Conservation (phyloP, 257 asterid species). For the Salvia splendens region DNA sequence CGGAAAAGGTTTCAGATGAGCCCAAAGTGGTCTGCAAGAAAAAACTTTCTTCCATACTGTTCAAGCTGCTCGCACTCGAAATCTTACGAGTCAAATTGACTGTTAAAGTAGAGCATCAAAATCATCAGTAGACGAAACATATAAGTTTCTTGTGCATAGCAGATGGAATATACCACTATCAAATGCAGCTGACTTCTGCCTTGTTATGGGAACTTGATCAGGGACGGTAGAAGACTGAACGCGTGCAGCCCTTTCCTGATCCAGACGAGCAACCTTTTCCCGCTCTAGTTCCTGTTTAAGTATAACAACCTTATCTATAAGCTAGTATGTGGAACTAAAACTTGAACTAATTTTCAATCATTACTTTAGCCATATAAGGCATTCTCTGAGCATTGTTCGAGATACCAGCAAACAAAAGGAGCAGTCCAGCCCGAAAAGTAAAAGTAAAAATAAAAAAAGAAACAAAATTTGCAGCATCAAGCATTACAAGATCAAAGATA, state of each 20-base stretch:
- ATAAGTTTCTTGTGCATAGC: conserved; percentile 12
- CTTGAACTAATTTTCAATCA: conserved; percentile 4
- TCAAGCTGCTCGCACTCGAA: conserved; percentile 87
- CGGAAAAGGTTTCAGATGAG: conserved; percentile 70
- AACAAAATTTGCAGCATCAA: conserved; percentile 9
- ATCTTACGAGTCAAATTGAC: conserved; percentile 73
- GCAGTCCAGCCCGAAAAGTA: background rate
- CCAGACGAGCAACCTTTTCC: conserved; percentile 86
- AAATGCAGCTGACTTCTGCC: conserved; percentile 63
- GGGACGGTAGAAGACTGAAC: conserved; percentile 55
- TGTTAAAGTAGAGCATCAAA: conserved; percentile 47
- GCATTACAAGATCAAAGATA: background rate
- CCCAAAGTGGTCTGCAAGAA: conserved; percentile 87
- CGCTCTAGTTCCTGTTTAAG: conserved; percentile 71
- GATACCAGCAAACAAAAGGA: background rate
- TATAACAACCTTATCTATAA: conserved; percentile 17
- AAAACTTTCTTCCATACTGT: conserved; percentile 97
- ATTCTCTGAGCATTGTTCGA: conserved; percentile 1
- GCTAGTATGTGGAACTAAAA: background rate
- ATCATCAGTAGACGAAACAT: conserved; percentile 12
- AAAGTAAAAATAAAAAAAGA: background rate
- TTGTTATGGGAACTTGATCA: conserved; percentile 59
- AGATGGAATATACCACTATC: conserved; percentile 68
- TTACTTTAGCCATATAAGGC: background rate
- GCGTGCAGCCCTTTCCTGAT: conserved; percentile 75